Base-by-base conservation (phyloP, 139 green algal genomes). In the Micractinium conductrix region DNA sequence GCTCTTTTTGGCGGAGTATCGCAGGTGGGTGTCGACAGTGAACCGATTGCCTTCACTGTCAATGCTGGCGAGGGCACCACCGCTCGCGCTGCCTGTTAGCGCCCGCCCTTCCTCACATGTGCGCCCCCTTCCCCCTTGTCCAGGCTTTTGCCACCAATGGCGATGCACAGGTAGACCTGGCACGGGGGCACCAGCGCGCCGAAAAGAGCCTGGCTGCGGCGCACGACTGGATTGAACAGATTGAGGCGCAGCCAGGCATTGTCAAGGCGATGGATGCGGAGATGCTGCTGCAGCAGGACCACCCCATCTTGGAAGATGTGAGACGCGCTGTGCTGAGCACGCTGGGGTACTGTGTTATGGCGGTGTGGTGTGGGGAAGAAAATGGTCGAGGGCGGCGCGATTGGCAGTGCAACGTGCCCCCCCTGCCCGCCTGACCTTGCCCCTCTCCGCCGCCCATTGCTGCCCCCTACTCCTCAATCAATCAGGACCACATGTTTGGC, bases 401-500 rank as follows among this genome's bases (percentile, higher is more conserved):
- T n/a, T n/a, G n/a, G n/a, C n/a, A n/a, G n/a, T n/a, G n/a, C n/a
- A n/a, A n/a, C n/a, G n/a, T n/a, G n/a, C n/a, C n/a, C n/a, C n/a
- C n/a, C n/a, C n/a, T n/a, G n/a, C n/a, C n/a, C n/a, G n/a, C n/a
- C n/a, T n/a, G n/a, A 42, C 42, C 16, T 24, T 58, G 42, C 42
- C 35, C 26, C 5, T 3, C 26, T 22, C 9, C 9, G 72, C 43
- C 53, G 72, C 43, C 43, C 43, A 9, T 62, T 43, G 4, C 12
- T 80, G 2, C 33, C 44, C 3, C 28, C 48, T 40, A 43, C 38
- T 9, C 68, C 30, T 7, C 68, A n/a, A 30, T 17, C 37, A 19
- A 9, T 53, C 76, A 82, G 76, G 86, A 85, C 75, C 81, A 87
- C 72, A 89, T 87, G 89, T 93, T 93, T 80, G 45, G 65, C 6